Percentiles rank a stretch among this genome's conserved stretches.
Conservation (phyloP, 352 stramenopile species). For the Phytopythium delawarense region DNA sequence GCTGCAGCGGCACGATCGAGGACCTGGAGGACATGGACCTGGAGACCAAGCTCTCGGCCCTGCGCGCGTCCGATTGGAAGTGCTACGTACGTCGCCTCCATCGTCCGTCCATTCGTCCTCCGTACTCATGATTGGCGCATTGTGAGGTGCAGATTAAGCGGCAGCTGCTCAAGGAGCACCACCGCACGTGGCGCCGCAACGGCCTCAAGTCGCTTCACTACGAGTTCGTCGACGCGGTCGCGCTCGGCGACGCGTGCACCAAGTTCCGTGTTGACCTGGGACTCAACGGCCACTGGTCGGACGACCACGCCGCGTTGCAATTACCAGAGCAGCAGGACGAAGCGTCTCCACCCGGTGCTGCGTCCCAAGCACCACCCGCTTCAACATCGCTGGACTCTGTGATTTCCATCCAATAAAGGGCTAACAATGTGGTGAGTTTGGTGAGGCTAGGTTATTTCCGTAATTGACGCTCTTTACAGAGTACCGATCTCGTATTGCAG, state of each 20-base stretch:
- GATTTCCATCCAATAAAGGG: too few species aligned
- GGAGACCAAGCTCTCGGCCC: slow-evolving; percentile 32
- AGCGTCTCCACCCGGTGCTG: not conserved
- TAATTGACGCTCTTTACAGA: too few species aligned
- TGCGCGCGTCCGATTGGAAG: slow-evolving; percentile 45
- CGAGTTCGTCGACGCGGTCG: slow-evolving; percentile 34
- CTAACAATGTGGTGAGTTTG: too few species aligned
- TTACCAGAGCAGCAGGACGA: not conserved
- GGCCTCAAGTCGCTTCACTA: slow-evolving; percentile 38
- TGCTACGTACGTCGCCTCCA: slow-evolving; percentile 19
- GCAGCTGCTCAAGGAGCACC: slow-evolving; percentile 50
- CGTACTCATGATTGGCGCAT: too few species aligned
- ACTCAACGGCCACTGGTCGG: slow-evolving; percentile 46
- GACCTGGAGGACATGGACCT: slow-evolving; percentile 43
- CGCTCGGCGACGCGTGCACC: slow-evolving; percentile 36
- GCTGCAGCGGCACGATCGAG: slow-evolving; percentile 36
- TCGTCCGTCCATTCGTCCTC: too few species aligned
- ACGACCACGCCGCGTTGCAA: slow-evolving; percentile 19
- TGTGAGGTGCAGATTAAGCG: slow-evolving; percentile 27
- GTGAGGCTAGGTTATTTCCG: too few species aligned
- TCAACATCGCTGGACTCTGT: not conserved
- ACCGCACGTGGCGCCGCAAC: slow-evolving; percentile 50
- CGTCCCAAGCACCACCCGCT: not conserved
- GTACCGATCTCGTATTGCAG: too few species aligned
- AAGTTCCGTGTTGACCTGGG: slow-evolving; percentile 44